phyloP scores from a whole-genome alignment of 1,284 basidiomycete species.

The Ceratobasidium sp. region DNA sequence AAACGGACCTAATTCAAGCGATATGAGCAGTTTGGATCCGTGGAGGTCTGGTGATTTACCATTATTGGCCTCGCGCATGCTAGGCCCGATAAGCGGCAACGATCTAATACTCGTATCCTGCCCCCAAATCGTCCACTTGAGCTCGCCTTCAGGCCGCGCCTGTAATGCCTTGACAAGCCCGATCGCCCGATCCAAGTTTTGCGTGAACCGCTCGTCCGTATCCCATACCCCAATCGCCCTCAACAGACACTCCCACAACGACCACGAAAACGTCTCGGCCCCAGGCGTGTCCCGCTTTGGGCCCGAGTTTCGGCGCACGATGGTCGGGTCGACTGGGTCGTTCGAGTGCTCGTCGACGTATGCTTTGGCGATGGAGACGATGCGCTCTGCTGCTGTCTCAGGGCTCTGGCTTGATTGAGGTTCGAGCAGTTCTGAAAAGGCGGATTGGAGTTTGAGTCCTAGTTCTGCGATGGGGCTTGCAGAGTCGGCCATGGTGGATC shows the following conservation, averaged over 20 bases:
- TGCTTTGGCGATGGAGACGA: conserved; percentile 6
- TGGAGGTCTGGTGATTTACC: neutral
- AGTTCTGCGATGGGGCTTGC: conserved; percentile 17
- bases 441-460: neutral
- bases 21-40: neutral
- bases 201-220: neutral
- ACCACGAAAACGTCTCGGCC: conserved; percentile 41
- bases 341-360: conserved; percentile 9
- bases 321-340: conserved; percentile 16
- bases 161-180: conserved; percentile 18
- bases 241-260: conserved; percentile 23
- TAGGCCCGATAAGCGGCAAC: conserved; percentile 29
- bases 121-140: conserved; percentile 36
- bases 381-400: neutral
- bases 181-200: conserved; percentile 3
- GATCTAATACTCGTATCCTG: conserved; percentile 22
- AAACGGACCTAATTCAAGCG: conserved; percentile 19
- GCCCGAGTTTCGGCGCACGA: conserved; percentile 2
- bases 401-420: conserved; percentile 11
- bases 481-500: conserved; percentile 20
- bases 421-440: neutral
- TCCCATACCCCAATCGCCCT: conserved; percentile 9
- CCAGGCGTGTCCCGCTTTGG: conserved; percentile 39
- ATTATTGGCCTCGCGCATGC: conserved; percentile 36
- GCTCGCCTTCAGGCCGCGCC: conserved; percentile 5